These are phyloP conservation scores for Aspergillus kassunensis DNA, from an alignment of 495 filamentous ascomycete genomes.

Conservation along the genomic window DNA sequence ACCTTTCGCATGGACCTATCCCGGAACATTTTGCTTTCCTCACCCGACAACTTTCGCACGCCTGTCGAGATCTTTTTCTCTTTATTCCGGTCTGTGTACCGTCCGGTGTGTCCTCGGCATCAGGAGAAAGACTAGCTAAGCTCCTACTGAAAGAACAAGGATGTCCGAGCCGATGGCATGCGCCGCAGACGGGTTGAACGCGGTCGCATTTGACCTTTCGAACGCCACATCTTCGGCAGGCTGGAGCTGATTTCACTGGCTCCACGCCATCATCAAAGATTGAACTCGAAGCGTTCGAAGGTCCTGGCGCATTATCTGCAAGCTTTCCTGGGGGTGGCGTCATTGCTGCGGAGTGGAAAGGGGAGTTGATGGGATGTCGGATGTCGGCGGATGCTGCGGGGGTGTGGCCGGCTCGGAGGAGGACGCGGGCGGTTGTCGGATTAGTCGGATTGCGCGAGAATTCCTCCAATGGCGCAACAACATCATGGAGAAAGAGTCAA, in stretches of 20 bases:
- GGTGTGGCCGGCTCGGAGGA: not conserved
- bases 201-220: constrained; percentile 3
- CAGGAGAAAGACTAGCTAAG: not conserved
- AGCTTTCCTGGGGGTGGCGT: not conserved
- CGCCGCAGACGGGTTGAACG: not conserved
- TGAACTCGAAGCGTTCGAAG: not conserved
- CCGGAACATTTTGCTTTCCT: not conserved
- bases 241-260: not conserved
- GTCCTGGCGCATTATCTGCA: not conserved
- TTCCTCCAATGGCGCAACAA: no score
- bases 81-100: not conserved
- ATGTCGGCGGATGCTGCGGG: not conserved
- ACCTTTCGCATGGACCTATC: not conserved
- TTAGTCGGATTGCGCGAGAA: not conserved
- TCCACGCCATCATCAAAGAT: not conserved
- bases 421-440: not conserved
- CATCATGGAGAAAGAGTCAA: no score
- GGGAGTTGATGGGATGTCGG: not conserved
- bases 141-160: not conserved
- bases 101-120: not conserved
- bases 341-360: not conserved
- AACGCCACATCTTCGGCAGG: not conserved
- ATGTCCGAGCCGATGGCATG: not conserved
- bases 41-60: not conserved
- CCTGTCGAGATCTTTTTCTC: not conserved